Base-by-base conservation (phyloP, 2,329 filamentous ascomycete genomes). In the Trichoderma polysporum region DNA sequence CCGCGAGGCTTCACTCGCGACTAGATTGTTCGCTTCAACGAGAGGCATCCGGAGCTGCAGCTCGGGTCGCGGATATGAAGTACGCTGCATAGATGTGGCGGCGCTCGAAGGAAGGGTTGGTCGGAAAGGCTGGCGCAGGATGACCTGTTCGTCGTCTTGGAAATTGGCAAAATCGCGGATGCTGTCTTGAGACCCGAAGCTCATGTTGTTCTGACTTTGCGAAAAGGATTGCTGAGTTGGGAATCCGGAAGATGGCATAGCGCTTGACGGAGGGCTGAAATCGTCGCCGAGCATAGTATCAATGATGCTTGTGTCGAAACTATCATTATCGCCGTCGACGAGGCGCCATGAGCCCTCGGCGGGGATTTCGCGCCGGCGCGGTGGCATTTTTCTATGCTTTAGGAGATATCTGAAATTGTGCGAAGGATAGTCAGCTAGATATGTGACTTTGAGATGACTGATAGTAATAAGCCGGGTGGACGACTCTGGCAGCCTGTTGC, bases 241-340 rank as follows among this genome's bases (percentile, higher is more conserved):
- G n/a, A 76, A 60, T 22, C 74, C 74, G 12, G 74, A 74, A 1
- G 77, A 78, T 5, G 77, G 58, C 68, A 73, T 68, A 50, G 79
- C 77, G 72, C 80, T 81, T 53, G 80, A 81, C 1, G 79, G 69
- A 45, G 79, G 73, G 31, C 75, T 67, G 29, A 79, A 68, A 50
- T 82, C 80, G 37, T 80, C 78, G 52, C 79, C 78, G 29, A 62
- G 75, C 33, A 83, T 74, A 37, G 81, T 79, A 8, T 82, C 81
- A 17, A 86, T 76, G 63, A 86, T 79, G 10, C 82, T 82, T 6
- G 85, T 86, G 70, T 86, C 85, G 73, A 88, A 88, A 72, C 84
- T 87, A 72, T 88, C 85, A 74, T 87, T 83, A 66, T 87, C 85
- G 72, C 83, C 85, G 67, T 88, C 86, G 13, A 88, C 85, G 77